Conservation (phyloP, 2,329 filamentous ascomycete species). For the Fusarium sulawesiense region DNA sequence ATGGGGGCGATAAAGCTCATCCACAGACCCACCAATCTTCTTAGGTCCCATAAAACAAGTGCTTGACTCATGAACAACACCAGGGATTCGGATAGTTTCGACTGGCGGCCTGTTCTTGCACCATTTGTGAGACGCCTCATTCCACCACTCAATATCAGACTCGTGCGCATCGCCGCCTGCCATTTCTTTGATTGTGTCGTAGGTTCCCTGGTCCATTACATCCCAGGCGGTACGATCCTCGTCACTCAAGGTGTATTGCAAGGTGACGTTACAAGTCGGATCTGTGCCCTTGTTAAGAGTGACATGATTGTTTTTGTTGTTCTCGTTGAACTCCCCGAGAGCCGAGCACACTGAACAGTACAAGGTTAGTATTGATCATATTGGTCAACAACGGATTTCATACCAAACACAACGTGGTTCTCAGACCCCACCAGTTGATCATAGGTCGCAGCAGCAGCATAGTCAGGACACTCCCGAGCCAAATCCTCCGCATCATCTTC, state of each 20-base stretch:
- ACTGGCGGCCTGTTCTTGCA: not conserved
- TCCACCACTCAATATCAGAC: not conserved
- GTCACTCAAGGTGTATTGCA: not conserved
- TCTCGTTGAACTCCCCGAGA: not conserved
- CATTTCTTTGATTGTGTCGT: not conserved
- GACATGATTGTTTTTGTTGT: not conserved
- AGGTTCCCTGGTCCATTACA: not conserved
- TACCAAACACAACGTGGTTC: not conserved
- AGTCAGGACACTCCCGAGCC: not conserved
- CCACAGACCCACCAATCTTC: not conserved
- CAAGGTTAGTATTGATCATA: not conserved
- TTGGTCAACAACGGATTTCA: too few species aligned
- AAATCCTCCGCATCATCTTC: not conserved
- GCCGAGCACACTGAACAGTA: not conserved
- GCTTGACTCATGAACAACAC: slow-evolving; percentile 1
- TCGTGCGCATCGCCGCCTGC: not conserved
- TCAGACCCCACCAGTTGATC: not conserved
- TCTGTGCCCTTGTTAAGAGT: not conserved
- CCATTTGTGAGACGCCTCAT: not conserved
- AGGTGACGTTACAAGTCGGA: not conserved
- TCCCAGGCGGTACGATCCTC: not conserved
- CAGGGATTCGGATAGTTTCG: not conserved
- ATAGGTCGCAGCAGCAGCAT: slow-evolving; percentile 1
- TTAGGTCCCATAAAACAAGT: slow-evolving; percentile 1
- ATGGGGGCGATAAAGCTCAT: slow-evolving; percentile 1